phyloP scores from a whole-genome alignment of 2,329 filamentous ascomycete genomes.

The Xylariaceae sp. region DNA sequence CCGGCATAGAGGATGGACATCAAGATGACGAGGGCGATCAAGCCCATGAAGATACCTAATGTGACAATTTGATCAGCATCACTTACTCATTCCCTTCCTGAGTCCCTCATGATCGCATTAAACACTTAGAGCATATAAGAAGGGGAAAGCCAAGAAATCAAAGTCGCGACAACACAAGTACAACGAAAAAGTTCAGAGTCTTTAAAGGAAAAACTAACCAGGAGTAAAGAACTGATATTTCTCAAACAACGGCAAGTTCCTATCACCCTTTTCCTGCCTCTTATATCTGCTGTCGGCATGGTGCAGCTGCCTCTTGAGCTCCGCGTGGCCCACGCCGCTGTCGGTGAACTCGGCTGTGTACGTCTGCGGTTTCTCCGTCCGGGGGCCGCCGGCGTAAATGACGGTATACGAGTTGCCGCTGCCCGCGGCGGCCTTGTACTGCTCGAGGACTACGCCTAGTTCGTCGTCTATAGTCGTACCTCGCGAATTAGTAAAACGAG shows the following conservation, averaged over 20 bases:
- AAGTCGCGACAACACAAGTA: no score
- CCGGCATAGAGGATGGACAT: conserved; percentile 81
- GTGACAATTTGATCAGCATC: neutral
- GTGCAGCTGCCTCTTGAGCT: conserved; percentile 71
- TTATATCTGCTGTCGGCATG: conserved; percentile 33
- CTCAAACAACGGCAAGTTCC: conserved; percentile 74
- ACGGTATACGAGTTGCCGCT: conserved; percentile 76
- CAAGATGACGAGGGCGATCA: conserved; percentile 74
- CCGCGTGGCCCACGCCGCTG: conserved; percentile 66
- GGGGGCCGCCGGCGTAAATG: conserved; percentile 73
- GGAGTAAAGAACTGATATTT: conserved; percentile 95
- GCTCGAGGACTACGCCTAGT: conserved; percentile 57
- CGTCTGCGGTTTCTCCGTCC: conserved; percentile 49
- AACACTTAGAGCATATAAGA: neutral
- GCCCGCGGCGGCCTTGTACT: conserved; percentile 42
- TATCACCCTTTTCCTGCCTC: conserved; percentile 50
- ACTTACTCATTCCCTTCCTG: no score
- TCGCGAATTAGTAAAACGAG: conserved; percentile 4
- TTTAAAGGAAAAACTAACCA: conserved; percentile 60
- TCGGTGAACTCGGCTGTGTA: conserved; percentile 69
- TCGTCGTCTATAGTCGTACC: conserved; percentile 51
- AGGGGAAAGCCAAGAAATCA: neutral
- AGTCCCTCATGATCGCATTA: conserved; percentile 22
- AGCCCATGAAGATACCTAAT: conserved; percentile 85
- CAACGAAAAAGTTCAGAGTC: no score